Base-by-base conservation (phyloP, 1,284 basidiomycete species). In the Fistulinella cinereoalba region DNA sequence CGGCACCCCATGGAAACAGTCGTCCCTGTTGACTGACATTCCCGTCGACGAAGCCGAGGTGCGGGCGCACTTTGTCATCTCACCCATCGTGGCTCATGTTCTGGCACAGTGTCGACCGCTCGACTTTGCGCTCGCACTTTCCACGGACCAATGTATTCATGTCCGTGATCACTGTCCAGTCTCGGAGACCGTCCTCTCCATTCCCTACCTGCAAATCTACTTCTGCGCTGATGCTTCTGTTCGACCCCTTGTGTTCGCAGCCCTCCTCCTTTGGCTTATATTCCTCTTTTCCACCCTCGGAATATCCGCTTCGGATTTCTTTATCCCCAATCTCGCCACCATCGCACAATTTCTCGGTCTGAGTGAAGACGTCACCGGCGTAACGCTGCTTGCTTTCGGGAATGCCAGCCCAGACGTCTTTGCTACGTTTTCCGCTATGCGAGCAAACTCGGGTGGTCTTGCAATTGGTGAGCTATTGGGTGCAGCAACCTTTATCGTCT, bases 381-480 rank as follows among this genome's bases (percentile, higher is more conserved):
- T 96, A 13, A 96, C 94, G 0, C 89, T 97, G 57, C 77, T 97
- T 19, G 94, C 94, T 0, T 92, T 96, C 62, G 93, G 94, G 34
- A 97, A 96, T 62, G 92, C 92, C 24, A 92, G 88, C 55, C 93
- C 92, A 0, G 92, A 96, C 65, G 79, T 94, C 6, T 97, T 98
- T 66, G 88, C 92, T 11, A 98, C 96, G 0, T 97, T 96, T 65
- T 89, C 91, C 0, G 92, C 96, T 15, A 91, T 99, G 82, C 83
- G 83, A 38, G 76, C 85, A 13, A 75, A 86, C 57, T 92, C 93
- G 1, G 93, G 94, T 7, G 83, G 90, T 44, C 71, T 99, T 43
- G 96, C 96, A 0, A 83, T 99, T 41, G 96, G 96, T 31, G 96
- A 99, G 68, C 78, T 99, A 6, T 75, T 99, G 19, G 96, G 96